These are phyloP conservation scores for Xylariaceae sp. DNA, from an alignment of 2,329 filamentous ascomycete genomes.

Conservation along the genomic window DNA sequence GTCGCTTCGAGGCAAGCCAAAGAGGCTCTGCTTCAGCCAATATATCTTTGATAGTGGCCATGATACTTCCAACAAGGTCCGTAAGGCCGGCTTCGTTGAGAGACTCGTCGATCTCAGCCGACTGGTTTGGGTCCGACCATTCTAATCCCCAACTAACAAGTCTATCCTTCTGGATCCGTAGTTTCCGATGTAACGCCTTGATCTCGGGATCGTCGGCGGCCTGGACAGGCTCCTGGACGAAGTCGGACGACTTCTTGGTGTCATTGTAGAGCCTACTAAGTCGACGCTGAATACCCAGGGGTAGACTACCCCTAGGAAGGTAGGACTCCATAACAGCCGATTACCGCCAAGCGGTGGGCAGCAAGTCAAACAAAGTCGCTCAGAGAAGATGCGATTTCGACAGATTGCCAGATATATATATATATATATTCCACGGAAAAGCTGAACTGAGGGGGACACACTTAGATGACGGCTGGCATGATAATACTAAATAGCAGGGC, in stretches of 20 bases:
- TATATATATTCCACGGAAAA: background rate
- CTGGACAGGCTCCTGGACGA: constrained; percentile 68
- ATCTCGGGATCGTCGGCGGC: constrained; percentile 72
- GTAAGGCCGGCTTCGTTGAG: constrained; percentile 76
- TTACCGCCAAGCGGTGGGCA: constrained; percentile 5
- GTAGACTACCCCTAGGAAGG: constrained; percentile 57
- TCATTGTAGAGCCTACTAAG: constrained; percentile 79
- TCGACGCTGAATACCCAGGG: constrained; percentile 64
- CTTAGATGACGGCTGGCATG: background rate
- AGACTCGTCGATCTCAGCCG: constrained; percentile 73
- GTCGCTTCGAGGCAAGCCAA: constrained; percentile 65
- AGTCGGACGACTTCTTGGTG: constrained; percentile 78
- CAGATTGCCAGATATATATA: too few species aligned
- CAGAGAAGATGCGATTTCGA: background rate
- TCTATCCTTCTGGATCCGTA: constrained; percentile 80
- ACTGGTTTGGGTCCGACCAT: constrained; percentile 75
- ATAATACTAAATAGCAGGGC: constrained; percentile 6
- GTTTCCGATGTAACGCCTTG: constrained; percentile 73
- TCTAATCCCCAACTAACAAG: constrained; percentile 80
- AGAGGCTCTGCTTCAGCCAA: constrained; percentile 77
- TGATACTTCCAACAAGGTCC: constrained; percentile 78
- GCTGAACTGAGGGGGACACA: background rate
- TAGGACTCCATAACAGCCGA: constrained; percentile 55
- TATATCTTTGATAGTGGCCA: constrained; percentile 81
- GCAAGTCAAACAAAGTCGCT: background rate